A percentile compares a stretch with the other conserved stretches of the same genome.
phyloP scores from a whole-genome alignment of 768 basidiomycete genomes.

The Coprinopsis marcescibilis region DNA sequence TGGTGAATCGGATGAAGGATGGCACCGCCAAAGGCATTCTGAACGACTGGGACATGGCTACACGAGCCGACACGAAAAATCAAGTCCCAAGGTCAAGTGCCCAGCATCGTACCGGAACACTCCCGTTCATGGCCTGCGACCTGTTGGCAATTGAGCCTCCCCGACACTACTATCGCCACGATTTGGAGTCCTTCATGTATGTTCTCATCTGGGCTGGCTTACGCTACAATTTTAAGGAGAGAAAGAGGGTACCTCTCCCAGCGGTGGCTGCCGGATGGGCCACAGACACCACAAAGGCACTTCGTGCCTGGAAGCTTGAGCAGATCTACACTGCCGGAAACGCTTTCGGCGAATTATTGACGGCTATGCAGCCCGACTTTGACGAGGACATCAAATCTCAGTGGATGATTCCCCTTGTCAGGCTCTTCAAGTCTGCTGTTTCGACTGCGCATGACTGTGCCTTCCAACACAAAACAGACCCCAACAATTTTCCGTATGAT shows the following conservation, averaged over 20 bases:
- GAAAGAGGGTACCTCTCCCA: not conserved
- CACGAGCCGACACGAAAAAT: constrained; percentile 8
- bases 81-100: constrained; percentile 8
- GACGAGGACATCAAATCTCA: too few relatives aligned
- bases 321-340: too few relatives aligned
- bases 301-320: too few relatives aligned
- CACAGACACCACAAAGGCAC: too few relatives aligned
- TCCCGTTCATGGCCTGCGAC: constrained; percentile 25
- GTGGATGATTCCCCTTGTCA: too few relatives aligned
- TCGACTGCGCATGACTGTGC: too few relatives aligned
- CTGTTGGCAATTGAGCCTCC: constrained; percentile 15
- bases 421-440: too few relatives aligned
- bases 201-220: not conserved
- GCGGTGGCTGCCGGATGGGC: too few relatives aligned
- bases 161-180: constrained; percentile 18
- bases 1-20: constrained; percentile 14
- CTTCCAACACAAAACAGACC: too few relatives aligned
- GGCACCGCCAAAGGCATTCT: constrained; percentile 17
- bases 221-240: constrained; percentile 1
- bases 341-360: too few relatives aligned
- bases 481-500: too few relatives aligned
- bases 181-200: constrained; percentile 14
- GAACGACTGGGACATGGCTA: constrained; percentile 24
- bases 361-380: too few relatives aligned
- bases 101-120: constrained; percentile 22